Evolutionary conservation across 2,329 filamentous ascomycete species (phyloP).

Genomic region (Anthostomella pinea): DNA sequence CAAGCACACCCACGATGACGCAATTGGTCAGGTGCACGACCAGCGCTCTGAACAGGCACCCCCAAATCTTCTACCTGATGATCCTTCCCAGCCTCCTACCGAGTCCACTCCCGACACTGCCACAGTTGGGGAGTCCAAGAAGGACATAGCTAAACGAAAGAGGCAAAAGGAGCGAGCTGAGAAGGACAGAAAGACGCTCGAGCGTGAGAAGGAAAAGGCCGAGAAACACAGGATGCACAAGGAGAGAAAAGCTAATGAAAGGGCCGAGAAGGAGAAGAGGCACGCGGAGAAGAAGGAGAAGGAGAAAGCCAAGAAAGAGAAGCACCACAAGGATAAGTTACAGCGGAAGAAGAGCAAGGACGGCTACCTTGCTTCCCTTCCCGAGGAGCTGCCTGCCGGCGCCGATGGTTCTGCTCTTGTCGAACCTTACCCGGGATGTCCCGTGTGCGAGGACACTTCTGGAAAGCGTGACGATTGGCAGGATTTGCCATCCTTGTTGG

Average conservation of each 20-base stretch:
- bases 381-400: conserved; percentile 10
- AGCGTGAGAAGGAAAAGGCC: conserved; percentile 5
- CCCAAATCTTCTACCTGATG: too few species aligned
- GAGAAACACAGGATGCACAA: conserved; percentile 17
- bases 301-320: conserved; percentile 18
- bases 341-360: conserved; percentile 16
- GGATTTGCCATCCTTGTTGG: conserved; percentile 16
- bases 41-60: too few species aligned
- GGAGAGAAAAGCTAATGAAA: conserved; percentile 13
- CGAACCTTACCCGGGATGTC: conserved; percentile 8
- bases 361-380: conserved; percentile 15
- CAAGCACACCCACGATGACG: too few species aligned
- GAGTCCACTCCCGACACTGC: background rate
- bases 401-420: conserved; percentile 5
- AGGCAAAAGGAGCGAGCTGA: background rate
- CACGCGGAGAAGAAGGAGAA: conserved; percentile 19
- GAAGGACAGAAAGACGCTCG: background rate
- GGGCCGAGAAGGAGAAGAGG: conserved; percentile 16
- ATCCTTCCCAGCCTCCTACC: background rate
- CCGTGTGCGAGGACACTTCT: conserved; percentile 9
- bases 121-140: too few species aligned
- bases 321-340: conserved; percentile 13
- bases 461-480: conserved; percentile 10
- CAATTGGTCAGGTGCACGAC: too few species aligned
- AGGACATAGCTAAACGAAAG: conserved; percentile 1